A percentile compares a stretch with the other conserved stretches of the same genome.
Conservation (phyloP, 23 red algal genomes). For the Gracilaria gracilis region DNA sequence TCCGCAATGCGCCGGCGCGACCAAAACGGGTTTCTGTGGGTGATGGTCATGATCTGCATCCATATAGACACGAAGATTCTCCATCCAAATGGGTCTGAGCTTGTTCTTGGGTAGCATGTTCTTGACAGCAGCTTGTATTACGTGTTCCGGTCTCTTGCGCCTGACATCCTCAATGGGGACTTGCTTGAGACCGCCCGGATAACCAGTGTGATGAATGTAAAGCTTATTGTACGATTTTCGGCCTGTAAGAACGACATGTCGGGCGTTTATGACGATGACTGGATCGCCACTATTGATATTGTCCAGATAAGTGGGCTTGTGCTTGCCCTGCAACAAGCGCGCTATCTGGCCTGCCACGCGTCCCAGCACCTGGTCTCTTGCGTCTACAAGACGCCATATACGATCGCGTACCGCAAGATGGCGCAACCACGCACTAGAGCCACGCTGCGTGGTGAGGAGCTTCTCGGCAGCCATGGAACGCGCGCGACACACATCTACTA, state of each 20-base stretch:
- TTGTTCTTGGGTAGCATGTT: constrained; percentile 83
- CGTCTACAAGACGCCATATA: constrained; percentile 85
- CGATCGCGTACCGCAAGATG: constrained; percentile 69
- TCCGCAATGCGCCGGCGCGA: constrained; percentile 52
- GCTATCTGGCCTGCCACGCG: constrained; percentile 77
- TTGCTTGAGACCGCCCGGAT: constrained; percentile 82
- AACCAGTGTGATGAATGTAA: constrained; percentile 82
- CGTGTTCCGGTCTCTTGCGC: constrained; percentile 66
- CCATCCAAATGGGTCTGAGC: constrained; percentile 54
- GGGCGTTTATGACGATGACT: constrained; percentile 89
- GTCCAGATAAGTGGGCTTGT: constrained; percentile 81
- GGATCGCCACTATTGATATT: constrained; percentile 83
- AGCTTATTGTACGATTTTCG: constrained; percentile 82
- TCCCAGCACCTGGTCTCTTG: constrained; percentile 83
- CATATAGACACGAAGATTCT: constrained; percentile 74
- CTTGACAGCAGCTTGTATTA: constrained; percentile 72
- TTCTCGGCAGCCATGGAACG: constrained; percentile 1
- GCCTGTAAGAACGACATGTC: constrained; percentile 77
- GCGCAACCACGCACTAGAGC: constrained; percentile 66
- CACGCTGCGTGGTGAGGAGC: constrained; percentile 27
- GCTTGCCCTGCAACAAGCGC: constrained; percentile 76
- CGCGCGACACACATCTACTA: background rate
- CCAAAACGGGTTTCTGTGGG: constrained; percentile 55
- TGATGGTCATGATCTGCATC: constrained; percentile 77
- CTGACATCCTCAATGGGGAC: constrained; percentile 60